These are phyloP conservation scores for Diplodia corticola DNA, from an alignment of 2,329 filamentous ascomycete species.

Conservation along the genomic window DNA sequence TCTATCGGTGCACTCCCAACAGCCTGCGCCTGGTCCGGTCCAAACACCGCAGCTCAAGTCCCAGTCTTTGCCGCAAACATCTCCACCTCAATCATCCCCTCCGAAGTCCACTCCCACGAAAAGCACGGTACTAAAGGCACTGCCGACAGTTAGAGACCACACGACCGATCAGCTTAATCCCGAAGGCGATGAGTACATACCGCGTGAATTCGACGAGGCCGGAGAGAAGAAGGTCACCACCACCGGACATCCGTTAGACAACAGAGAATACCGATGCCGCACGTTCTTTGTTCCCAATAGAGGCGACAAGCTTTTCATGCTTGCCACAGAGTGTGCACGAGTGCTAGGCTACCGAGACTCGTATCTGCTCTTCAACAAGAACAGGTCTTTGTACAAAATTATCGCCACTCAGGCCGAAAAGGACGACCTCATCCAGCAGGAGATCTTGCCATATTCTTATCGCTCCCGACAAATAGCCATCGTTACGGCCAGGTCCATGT, in stretches of 20 bases:
- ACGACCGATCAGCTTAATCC: slow-evolving; percentile 92
- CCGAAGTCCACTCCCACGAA: slow-evolving; percentile 81
- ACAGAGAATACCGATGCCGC: slow-evolving; percentile 85
- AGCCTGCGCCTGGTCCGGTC: slow-evolving; percentile 45
- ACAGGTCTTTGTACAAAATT: slow-evolving; percentile 94
- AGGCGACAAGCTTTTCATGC: slow-evolving; percentile 95
- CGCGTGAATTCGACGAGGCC: slow-evolving; percentile 86
- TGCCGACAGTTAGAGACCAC: slow-evolving; percentile 94
- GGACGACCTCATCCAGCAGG: slow-evolving; percentile 91
- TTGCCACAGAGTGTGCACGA: slow-evolving; percentile 94
- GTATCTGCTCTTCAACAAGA: slow-evolving; percentile 99
- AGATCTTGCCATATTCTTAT: slow-evolving; percentile 96
- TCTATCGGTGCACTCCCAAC: slow-evolving; percentile 53
- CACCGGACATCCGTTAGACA: slow-evolving; percentile 78
- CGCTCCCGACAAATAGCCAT: slow-evolving; percentile 98
- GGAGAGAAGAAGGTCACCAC: slow-evolving; percentile 91
- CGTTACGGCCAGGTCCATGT: slow-evolving; percentile 97
- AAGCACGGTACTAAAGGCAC: slow-evolving; percentile 77
- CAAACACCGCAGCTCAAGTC: slow-evolving; percentile 57
- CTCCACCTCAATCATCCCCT: slow-evolving; percentile 62
- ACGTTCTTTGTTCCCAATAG: slow-evolving; percentile 91
- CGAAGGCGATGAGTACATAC: slow-evolving; percentile 90
- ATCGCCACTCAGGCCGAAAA: slow-evolving; percentile 95
- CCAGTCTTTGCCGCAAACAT: slow-evolving; percentile 50
- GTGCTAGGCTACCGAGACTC: slow-evolving; percentile 94